Evolutionary conservation across 768 basidiomycete species (phyloP), one percentile per base, ranked within the genome.

Genomic region (Kwoniella europaea): DNA sequence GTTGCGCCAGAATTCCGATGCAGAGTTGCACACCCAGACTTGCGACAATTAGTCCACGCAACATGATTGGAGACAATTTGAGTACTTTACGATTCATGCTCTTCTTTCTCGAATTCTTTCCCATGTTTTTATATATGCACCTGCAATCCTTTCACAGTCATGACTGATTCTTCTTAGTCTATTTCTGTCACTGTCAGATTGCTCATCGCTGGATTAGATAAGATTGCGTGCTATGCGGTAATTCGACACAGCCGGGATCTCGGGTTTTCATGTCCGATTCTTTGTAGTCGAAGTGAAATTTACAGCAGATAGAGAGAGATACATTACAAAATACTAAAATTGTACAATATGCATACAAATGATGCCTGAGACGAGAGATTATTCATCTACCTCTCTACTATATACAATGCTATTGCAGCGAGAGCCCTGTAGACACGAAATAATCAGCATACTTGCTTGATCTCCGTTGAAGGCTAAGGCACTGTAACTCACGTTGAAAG

Each of bases 401-500:
- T 56, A 35, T 66, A 69, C 43, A 77, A 53, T 2, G 64, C 73
- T 12, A 75, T 73, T 18, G 74, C 76, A 3, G 76, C 76, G 15
- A 77, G 57, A 16, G 71, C 74, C 18, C 72, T 61, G 9, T 42
- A 44, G 18, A 42, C 42, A 7, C 15, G 42, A n/a, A 20, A 13
- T 35, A 10, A 18, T 44, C 16, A 35, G 29, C 15, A 43, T 43
- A 42, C 12, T 43, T 16, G 57, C 12, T 43, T 16, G 57, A 15
- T 43, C 52, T 22, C 15, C 18, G 4, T 29, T 15, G 22, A 52
- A 44, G 44, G 15, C 16, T 10, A 1, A 2, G 27, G 1, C 12
- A 29, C 22, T 27, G 41, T 57, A 53, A 82, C 85, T 72, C 68
- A 86, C 85, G 86, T 83, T n/a, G 86, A 86, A 15, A 85, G 79